Evolutionary conservation across 176 grass and related monocot species (phyloP).

Genomic region (Ananas comosus): DNA sequence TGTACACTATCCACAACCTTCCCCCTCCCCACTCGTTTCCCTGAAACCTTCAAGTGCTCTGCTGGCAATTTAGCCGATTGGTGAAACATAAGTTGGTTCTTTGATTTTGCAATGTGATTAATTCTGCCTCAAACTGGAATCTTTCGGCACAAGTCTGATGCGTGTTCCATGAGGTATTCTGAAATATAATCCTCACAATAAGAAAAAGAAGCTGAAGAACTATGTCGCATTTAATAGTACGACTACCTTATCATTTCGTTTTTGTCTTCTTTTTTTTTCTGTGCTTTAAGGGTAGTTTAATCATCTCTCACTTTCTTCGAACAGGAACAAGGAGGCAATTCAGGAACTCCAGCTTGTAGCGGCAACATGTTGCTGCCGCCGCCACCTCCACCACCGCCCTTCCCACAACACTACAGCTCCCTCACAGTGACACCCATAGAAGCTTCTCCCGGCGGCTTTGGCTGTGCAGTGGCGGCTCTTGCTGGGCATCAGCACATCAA

Average conservation of each 20-base stretch:
- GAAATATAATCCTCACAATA: no score
- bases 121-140: no score
- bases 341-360: slow-evolving; percentile 55
- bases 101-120: no score
- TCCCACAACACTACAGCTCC: slow-evolving; percentile 43
- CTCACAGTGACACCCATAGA: slow-evolving; percentile 36
- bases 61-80: no score
- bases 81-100: no score
- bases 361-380: slow-evolving; percentile 46
- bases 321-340: slow-evolving; percentile 65
- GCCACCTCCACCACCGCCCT: background rate
- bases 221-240: no score
- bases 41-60: no score
- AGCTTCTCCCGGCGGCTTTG: slow-evolving; percentile 55
- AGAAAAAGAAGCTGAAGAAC: no score
- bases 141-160: no score
- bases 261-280: background rate
- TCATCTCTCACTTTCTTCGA: slow-evolving; percentile 15
- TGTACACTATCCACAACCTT: no score
- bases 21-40: no score
- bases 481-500: slow-evolving; percentile 48
- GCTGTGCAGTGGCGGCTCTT: slow-evolving; percentile 75
- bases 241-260: background rate
- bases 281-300: background rate
- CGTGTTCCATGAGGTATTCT: no score